A percentile compares a stretch with the other conserved stretches of the same genome.
Conservation (phyloP, 768 basidiomycete species). For the Lactarius akahatsu region DNA sequence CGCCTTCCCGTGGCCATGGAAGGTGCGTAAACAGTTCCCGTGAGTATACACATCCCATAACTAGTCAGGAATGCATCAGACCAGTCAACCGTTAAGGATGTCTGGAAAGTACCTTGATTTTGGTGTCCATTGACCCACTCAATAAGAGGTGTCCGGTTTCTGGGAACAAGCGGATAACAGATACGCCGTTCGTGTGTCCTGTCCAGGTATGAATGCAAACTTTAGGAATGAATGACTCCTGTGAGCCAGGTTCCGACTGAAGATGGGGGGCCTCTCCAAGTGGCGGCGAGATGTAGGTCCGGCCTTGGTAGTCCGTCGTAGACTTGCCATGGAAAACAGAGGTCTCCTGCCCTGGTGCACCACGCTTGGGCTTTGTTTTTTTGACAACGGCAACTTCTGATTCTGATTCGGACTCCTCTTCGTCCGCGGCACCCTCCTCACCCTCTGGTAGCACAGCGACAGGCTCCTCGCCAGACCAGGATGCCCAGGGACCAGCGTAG, state of each 20-base stretch:
- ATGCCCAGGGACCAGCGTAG: conserved; percentile 94
- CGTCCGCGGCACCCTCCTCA: conserved; percentile 54
- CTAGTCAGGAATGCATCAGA: conserved; percentile 40
- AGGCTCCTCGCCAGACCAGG: conserved; percentile 81
- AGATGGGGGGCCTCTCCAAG: conserved; percentile 85
- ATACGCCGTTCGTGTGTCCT: conserved; percentile 94
- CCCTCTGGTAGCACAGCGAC: conserved; percentile 56
- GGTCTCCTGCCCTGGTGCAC: conserved; percentile 82
- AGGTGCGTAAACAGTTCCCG: conserved; percentile 94
- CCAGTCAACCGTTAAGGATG: neutral
- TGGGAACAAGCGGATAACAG: conserved; percentile 91
- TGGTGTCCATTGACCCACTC: conserved; percentile 96
- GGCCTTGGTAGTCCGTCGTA: conserved; percentile 94
- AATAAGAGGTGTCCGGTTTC: conserved; percentile 89
- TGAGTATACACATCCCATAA: conserved; percentile 98
- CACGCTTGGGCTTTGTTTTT: conserved; percentile 77
- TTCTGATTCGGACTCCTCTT: conserved; percentile 48
- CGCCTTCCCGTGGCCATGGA: conserved; percentile 94
- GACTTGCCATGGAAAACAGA: conserved; percentile 97
- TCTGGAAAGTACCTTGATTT: conserved; percentile 74
- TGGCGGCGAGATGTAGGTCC: conserved; percentile 97
- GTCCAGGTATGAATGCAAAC: conserved; percentile 97
- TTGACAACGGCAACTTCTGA: conserved; percentile 54
- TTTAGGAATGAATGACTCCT: conserved; percentile 95
- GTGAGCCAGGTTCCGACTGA: conserved; percentile 71